These are phyloP conservation scores for Penicillium hordei DNA, from an alignment of 2,329 filamentous ascomycete genomes.

Conservation along the genomic window DNA sequence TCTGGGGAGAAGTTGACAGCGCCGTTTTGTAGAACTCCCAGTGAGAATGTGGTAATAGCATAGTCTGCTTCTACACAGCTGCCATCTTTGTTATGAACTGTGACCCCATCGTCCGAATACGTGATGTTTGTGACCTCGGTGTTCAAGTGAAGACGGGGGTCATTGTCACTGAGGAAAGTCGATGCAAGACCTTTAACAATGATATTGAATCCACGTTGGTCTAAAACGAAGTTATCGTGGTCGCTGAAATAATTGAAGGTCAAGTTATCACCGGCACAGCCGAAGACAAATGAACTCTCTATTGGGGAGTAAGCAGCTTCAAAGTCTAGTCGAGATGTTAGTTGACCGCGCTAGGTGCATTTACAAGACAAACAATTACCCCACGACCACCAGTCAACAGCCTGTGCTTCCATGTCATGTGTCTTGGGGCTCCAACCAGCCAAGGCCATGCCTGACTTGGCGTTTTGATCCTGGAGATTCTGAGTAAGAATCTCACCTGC, in stretches of 20 bases:
- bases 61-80: constrained; percentile 60
- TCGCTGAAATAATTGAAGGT: constrained; percentile 64
- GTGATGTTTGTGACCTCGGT: constrained; percentile 57
- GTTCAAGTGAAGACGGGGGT: constrained; percentile 58
- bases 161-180: constrained; percentile 57
- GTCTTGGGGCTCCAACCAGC: constrained; percentile 62
- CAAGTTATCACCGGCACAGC: constrained; percentile 57
- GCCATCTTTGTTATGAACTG: constrained; percentile 54
- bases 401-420: constrained; percentile 55
- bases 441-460: constrained; percentile 59
- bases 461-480: constrained; percentile 62
- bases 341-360: neutral
- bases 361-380: constrained; percentile 21
- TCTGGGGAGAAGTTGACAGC: constrained; percentile 58
- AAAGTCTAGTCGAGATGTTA: constrained; percentile 47
- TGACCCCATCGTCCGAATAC: constrained; percentile 56
- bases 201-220: constrained; percentile 61
- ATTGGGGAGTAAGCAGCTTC: constrained; percentile 61
- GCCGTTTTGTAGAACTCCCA: constrained; percentile 66
- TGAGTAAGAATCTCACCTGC: constrained; percentile 59
- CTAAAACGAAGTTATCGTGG: constrained; percentile 61
- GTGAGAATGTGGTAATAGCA: constrained; percentile 66
- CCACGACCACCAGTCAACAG: constrained; percentile 62
- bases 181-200: constrained; percentile 59
- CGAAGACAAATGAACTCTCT: constrained; percentile 56